phyloP scores from a whole-genome alignment of 352 stramenopile species.

The Phytophthora aleatoria region DNA sequence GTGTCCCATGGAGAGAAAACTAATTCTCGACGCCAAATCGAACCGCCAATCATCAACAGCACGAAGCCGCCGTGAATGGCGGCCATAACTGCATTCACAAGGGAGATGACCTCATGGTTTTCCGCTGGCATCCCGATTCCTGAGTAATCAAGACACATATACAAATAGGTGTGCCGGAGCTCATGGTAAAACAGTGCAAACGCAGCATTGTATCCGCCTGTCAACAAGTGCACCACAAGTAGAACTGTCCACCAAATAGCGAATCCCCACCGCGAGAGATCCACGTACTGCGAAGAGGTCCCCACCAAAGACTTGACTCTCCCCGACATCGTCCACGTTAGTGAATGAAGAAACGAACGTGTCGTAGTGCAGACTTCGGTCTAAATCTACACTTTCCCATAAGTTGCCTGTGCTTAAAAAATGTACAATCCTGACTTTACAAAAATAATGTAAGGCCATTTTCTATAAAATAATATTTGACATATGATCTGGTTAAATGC shows the following conservation, averaged over 20 bases:
- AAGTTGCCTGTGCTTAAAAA: too few species aligned
- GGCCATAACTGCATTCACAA: conserved; percentile 30
- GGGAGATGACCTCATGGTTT: conserved; percentile 20
- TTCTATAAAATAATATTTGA: too few species aligned
- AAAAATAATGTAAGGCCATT: too few species aligned
- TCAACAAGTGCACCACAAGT: conserved; percentile 11
- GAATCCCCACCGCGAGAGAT: conserved; percentile 9
- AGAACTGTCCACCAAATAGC: conserved; percentile 19
- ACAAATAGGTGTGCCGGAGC: conserved; percentile 23
- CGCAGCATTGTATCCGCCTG: conserved; percentile 15
- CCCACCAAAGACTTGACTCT: background rate
- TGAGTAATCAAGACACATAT: conserved; percentile 30
- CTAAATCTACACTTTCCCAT: background rate
- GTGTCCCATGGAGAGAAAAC: conserved; percentile 10
- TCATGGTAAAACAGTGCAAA: conserved; percentile 31
- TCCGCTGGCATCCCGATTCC: conserved; percentile 23
- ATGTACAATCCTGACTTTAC: too few species aligned
- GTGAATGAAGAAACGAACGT: background rate
- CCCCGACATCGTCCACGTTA: background rate
- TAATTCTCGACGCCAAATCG: conserved; percentile 18
- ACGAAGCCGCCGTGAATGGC: conserved; percentile 21
- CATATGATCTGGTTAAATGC: too few species aligned
- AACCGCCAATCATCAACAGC: conserved; percentile 16
- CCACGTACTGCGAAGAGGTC: conserved; percentile 12
- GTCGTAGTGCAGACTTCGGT: background rate